A percentile compares a stretch with the other conserved stretches of the same genome.
These are phyloP conservation scores for Hawksworthiomyces lignivorus DNA, from an alignment of 2,329 filamentous ascomycete species.

Conservation along the genomic window DNA sequence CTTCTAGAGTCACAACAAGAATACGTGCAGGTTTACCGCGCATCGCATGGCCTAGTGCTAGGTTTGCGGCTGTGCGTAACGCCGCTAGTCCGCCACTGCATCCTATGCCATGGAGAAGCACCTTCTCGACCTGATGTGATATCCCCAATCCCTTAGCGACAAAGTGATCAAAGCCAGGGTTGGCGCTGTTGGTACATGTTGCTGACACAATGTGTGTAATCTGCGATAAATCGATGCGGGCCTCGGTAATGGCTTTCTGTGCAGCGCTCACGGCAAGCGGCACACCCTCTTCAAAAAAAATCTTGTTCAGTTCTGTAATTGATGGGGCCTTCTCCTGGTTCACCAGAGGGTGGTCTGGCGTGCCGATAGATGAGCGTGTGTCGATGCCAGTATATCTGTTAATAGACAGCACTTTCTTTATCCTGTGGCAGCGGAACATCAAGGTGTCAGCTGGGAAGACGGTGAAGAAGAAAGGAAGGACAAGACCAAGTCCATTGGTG, in stretches of 20 bases:
- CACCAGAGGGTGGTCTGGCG: conserved; percentile 51
- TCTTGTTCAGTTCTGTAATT: conserved; percentile 45
- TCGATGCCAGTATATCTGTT: conserved; percentile 60
- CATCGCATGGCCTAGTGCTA: conserved; percentile 55
- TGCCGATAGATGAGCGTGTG: conserved; percentile 53
- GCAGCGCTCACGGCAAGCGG: conserved; percentile 49
- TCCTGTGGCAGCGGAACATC: conserved; percentile 29
- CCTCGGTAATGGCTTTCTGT: conserved; percentile 48
- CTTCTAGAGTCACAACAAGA: conserved; percentile 57
- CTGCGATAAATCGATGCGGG: conserved; percentile 38
- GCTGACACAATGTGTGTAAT: conserved; percentile 62
- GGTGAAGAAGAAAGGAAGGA: not conserved
- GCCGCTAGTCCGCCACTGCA: conserved; percentile 57
- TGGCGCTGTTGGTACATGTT: conserved; percentile 62
- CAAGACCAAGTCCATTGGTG: too few species aligned
- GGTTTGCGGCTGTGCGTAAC: conserved; percentile 56
- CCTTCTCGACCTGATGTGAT: conserved; percentile 52
- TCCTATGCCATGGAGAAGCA: conserved; percentile 58
- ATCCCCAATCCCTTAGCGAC: conserved; percentile 53
- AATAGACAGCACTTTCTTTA: conserved; percentile 55
- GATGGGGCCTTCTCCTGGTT: conserved; percentile 47
- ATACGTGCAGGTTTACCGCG: conserved; percentile 53
- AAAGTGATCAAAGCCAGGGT: conserved; percentile 61
- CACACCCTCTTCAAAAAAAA: conserved; percentile 51
- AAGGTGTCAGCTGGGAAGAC: not conserved